Evolutionary conservation across 2,329 filamentous ascomycete genomes (phyloP).

Genomic region (Chrysosporium keratinophilum): DNA sequence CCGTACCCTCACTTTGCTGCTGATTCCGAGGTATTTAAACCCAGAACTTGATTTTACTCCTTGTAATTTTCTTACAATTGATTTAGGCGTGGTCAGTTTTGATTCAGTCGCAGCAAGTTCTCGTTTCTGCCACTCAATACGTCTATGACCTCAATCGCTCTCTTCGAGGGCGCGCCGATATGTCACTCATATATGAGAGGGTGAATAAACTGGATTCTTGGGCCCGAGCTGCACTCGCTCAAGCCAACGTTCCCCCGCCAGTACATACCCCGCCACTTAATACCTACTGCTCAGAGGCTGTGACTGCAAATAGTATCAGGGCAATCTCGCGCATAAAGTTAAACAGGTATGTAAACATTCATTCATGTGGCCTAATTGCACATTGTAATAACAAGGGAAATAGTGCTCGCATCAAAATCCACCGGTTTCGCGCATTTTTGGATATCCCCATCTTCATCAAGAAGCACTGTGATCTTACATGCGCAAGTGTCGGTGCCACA

Average conservation of each 20-base stretch:
- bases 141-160: constrained; percentile 34
- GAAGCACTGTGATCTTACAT: constrained; percentile 35
- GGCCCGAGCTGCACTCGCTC: constrained; percentile 29
- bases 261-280: constrained; percentile 20
- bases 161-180: constrained; percentile 27
- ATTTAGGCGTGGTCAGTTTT: constrained; percentile 35
- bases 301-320: constrained; percentile 32
- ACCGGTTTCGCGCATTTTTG: constrained; percentile 39
- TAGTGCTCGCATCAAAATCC: constrained; percentile 38
- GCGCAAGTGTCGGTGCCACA: constrained; percentile 13
- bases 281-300: constrained; percentile 26
- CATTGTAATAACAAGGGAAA: neutral
- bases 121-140: constrained; percentile 35
- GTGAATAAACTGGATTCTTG: constrained; percentile 36
- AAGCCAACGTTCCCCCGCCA: constrained; percentile 24
- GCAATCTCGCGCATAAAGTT: constrained; percentile 37
- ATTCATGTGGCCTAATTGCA: neutral
- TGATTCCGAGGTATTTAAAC: constrained; percentile 30
- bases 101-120: constrained; percentile 35
- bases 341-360: constrained; percentile 26
- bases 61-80: constrained; percentile 15
- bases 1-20: constrained; percentile 33
- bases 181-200: constrained; percentile 32
- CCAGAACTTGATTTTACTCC: neutral
- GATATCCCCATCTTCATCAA: constrained; percentile 39